These are phyloP conservation scores for Backusella circina DNA, from an alignment of 192 early-diverging fungal genomes.

Conservation along the genomic window DNA sequence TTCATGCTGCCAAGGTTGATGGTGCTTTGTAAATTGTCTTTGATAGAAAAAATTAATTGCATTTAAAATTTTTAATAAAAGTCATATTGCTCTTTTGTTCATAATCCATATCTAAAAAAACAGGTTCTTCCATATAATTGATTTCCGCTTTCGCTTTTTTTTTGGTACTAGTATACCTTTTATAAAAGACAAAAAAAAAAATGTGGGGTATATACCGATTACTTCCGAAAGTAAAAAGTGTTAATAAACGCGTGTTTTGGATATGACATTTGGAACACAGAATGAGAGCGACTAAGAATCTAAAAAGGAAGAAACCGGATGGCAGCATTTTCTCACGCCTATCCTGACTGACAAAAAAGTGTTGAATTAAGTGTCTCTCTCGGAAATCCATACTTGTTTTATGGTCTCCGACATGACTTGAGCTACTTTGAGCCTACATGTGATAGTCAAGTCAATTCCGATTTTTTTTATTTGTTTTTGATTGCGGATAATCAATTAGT, in stretches of 20 bases:
- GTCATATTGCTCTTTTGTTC: neutral
- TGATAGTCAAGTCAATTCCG: neutral
- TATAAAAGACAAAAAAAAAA: neutral
- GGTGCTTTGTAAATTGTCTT: constrained; percentile 19
- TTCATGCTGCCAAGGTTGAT: constrained; percentile 54
- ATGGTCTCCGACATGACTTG: neutral
- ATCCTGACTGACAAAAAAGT: neutral
- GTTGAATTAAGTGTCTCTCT: neutral
- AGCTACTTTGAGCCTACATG: neutral
- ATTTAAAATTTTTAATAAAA: neutral
- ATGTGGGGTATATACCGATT: neutral
- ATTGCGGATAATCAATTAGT: neutral
- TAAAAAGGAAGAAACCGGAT: constrained; percentile 4
- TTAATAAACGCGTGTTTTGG: constrained; percentile 1
- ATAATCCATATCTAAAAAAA: neutral
- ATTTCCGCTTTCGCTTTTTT: neutral
- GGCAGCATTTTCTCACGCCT: neutral
- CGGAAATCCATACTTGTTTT: neutral
- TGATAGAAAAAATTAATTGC: neutral
- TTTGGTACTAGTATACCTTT: neutral
- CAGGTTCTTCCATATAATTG: neutral
- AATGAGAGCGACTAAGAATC: neutral
- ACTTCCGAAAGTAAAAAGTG: neutral
- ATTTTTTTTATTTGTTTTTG: neutral
- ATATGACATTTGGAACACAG: neutral